Evolutionary conservation across 176 grass and related monocot species (phyloP), one percentile per base, ranked within the genome.

Genomic region (Phyllostachys edulis): DNA sequence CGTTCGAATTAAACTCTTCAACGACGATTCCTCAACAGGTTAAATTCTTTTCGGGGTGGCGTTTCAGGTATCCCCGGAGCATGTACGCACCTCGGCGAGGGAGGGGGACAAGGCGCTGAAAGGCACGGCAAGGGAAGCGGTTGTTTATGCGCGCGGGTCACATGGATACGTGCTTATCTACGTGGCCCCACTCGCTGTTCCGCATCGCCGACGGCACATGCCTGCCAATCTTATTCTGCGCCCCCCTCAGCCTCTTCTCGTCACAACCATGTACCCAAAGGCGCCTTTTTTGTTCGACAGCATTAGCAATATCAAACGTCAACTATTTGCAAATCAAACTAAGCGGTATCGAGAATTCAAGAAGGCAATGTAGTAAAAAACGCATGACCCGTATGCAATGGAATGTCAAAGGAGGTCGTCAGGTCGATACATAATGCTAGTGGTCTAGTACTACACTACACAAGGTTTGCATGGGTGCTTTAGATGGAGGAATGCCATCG

Each of bases 91-190:
- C 11, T 16, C 0, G 56, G 23, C 1, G 27, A 29, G 10, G 21
- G 12, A 18, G 67, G 66, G 80, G 16, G 80, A 84, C 87, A 80
- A 59, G 76, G 82, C 82, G 87, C 82, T 85, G 87, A 80, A 89
- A 85, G 87, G 82, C 69, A 75, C 82, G 21, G 82, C 76, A 60
- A 51, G 15, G 71, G 71, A 34, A 72, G 29, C 7, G 69, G 45
- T 85, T 80, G 82, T 85, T 75, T 89, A 89, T 26, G 57, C 39
- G 29, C 4, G 40, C 59, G 23, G 87, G 82, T 85, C 87, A 80
- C 87, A 85, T 76, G 87, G 82, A 62, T 76, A 32, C 77, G 82
- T 85, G 80, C 80, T 77, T 81, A 71, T 82, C 64, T 54, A 63
- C 65, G 52, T 47, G 69, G 69, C 16, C 87, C 81, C 60, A 15